Evolutionary conservation across 1,284 basidiomycete genomes (phyloP), one percentile per base, ranked within the genome.

Genomic region (Pseudozyma tsukubaensis): DNA sequence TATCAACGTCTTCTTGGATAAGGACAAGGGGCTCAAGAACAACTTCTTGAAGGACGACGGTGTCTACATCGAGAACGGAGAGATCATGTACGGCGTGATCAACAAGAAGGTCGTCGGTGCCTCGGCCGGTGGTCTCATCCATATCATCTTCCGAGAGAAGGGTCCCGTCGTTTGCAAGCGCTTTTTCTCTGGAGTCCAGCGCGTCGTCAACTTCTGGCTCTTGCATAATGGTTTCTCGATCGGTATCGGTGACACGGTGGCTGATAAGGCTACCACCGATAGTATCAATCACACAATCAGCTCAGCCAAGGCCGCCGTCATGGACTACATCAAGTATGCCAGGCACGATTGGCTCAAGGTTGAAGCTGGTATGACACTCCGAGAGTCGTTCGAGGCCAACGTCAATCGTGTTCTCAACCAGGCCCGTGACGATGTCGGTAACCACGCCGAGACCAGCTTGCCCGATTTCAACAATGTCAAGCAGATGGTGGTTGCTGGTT

Each of bases 381-480:
- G 96, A 83, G 97, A 99, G 86, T 97, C 95, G 1, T 95, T 99
- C 86, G 96, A 99, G 86, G 93, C 92, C 81, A 88, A 89, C 70
- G 94, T 97, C 55, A 94, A 97, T 83, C 90, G 90, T 40, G 90
- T 95, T 84, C 90, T 99, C 77, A 98, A 99, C 86, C 88, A 91
- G 86, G 97, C 96, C 72, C 94, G 96, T 89, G 97, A 99, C 84
- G 89, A 90, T 71, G 94, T 94, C 42, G 97, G 97, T 88, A 93
- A 94, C 83, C 92, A 92, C 56, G 97, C 96, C 16, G 94, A 99
- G 87, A 91, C 94, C 86, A 92, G 92, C 83, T 87, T 99, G 88
- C 97, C 97, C 87, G 93, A 94, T 85, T 94, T 96, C 87, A 99
- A 99, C 88, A 98, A 98, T 81, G 96, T 99, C 88, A 99, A 99